Base-by-base conservation (phyloP, 495 filamentous ascomycete genomes). In the Physcia stellaris region DNA sequence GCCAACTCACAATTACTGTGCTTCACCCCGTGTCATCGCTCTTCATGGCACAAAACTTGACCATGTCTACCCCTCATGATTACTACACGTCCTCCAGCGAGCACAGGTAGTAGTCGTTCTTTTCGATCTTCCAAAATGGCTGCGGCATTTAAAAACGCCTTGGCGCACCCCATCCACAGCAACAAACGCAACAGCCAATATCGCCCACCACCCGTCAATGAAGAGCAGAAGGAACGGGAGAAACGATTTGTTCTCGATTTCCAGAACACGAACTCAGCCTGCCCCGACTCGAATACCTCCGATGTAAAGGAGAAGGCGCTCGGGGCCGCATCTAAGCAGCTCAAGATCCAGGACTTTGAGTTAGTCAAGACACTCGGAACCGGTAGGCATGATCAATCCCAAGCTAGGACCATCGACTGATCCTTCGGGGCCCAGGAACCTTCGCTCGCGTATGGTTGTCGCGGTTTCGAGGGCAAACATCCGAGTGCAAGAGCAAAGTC, bases 371-470 rank as follows among this genome's bases (percentile, higher is more conserved):
- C 87, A 16, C 66, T 98, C 39, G 90, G 90, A 41, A 93, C 86
- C 16, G 85, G 84, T 88, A 45, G 54, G 62, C 33, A n/a, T n/a
- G n/a, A n/a, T n/a, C n/a, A n/a, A n/a, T n/a, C n/a, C n/a, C n/a
- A n/a, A n/a, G n/a, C n/a, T n/a, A n/a, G n/a, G n/a, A n/a, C n/a
- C n/a, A n/a, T n/a, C n/a, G 7, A 28, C 26, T 28, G 26, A 28
- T 13, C 26, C 13, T 7, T 13, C 7, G 7, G 13, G 24, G 43
- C 45, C 37, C 57, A 93, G 88, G 90, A 41, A 96, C 90, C 12
- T 96, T 98, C 63, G 88, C 90, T 39, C 75, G 90, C 43, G 90
- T 98, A 27, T 93, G 86, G 78, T 76, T 95, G 36, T 79, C 83
- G 24, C 73, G 74, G 44, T 57, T 80, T 37, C 75, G 75, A 32